phyloP scores from a whole-genome alignment of 2,329 filamentous ascomycete species.

The Scedosporium aurantiacum region DNA sequence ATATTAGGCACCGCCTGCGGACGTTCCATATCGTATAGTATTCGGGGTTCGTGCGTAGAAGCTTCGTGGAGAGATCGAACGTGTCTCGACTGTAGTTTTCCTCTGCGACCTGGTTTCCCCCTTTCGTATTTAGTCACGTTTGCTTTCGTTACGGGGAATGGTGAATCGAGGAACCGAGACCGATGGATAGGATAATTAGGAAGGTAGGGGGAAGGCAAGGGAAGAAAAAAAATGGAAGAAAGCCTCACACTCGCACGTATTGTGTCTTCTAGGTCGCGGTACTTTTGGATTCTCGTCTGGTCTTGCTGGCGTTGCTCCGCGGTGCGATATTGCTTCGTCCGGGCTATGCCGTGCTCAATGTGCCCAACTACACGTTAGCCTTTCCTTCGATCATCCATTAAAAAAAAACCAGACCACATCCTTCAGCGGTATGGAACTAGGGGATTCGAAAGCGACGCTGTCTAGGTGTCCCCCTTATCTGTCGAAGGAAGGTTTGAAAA shows the following conservation, averaged over 20 bases:
- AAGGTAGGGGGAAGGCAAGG: not conserved
- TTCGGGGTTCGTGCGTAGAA: conserved; percentile 70
- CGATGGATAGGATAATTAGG: no score
- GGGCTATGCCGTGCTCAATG: conserved; percentile 69
- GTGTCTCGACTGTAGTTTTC: conserved; percentile 41
- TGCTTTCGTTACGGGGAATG: not conserved
- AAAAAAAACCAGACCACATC: not conserved
- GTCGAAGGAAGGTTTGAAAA: not conserved
- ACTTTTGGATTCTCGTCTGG: conserved; percentile 62
- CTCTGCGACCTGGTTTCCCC: conserved; percentile 21
- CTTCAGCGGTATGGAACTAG: not conserved
- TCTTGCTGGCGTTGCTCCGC: conserved; percentile 63
- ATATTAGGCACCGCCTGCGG: conserved; percentile 60
- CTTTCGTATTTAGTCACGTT: not conserved
- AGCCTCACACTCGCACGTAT: conserved; percentile 51
- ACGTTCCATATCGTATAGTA: conserved; percentile 90
- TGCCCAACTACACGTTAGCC: not conserved
- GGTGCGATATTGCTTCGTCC: conserved; percentile 49
- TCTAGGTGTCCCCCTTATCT: no score
- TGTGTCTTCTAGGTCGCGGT: conserved; percentile 58
- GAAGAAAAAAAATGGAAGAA: not conserved
- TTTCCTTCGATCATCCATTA: not conserved
- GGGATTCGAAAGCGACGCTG: not conserved
- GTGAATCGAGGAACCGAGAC: not conserved
- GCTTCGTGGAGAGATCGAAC: conserved; percentile 58